Evolutionary conservation across 2,329 filamentous ascomycete genomes (phyloP).

Genomic region (Chlorencoelia australis): DNA sequence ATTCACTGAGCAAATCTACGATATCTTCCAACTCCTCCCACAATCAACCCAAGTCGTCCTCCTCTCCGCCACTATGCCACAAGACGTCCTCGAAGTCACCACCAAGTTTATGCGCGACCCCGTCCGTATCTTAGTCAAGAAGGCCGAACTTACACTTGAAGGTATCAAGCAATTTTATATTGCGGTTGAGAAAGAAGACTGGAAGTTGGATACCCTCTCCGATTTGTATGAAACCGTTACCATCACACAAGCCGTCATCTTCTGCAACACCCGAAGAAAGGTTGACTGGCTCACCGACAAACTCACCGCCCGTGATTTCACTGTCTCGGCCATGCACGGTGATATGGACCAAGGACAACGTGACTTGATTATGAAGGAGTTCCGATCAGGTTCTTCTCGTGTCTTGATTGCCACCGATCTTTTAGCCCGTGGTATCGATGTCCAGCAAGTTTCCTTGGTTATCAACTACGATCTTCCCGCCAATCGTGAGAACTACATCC

Average conservation of each 20-base stretch:
- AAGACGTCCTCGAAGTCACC: constrained; percentile 98
- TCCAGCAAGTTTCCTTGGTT: constrained; percentile 98
- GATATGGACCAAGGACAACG: constrained; percentile 98
- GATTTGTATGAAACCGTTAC: constrained; percentile 99
- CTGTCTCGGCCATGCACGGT: constrained; percentile 98
- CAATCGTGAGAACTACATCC: constrained; percentile 99
- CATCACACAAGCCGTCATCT: constrained; percentile 99
- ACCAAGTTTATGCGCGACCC: constrained; percentile 99
- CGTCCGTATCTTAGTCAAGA: constrained; percentile 98
- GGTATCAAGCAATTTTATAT: constrained; percentile 99
- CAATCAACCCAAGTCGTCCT: constrained; percentile 98
- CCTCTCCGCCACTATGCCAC: constrained; percentile 95
- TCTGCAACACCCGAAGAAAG: constrained; percentile 99
- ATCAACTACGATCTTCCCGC: constrained; percentile 99
- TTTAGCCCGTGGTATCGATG: constrained; percentile 97
- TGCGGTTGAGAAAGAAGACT: constrained; percentile 99
- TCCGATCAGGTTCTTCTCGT: constrained; percentile 96
- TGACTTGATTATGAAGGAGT: constrained; percentile 99
- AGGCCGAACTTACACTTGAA: constrained; percentile 98
- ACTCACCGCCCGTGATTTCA: constrained; percentile 97
- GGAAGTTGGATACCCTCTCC: constrained; percentile 98
- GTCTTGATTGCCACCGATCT: constrained; percentile 97
- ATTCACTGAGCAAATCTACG: constrained; percentile 99
- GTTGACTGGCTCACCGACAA: constrained; percentile 99
- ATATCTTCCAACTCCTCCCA: constrained; percentile 98